Evolutionary conservation across 352 stramenopile species (phyloP), one percentile per base, ranked within the genome.

Genomic region (Phytophthora sansomeana): DNA sequence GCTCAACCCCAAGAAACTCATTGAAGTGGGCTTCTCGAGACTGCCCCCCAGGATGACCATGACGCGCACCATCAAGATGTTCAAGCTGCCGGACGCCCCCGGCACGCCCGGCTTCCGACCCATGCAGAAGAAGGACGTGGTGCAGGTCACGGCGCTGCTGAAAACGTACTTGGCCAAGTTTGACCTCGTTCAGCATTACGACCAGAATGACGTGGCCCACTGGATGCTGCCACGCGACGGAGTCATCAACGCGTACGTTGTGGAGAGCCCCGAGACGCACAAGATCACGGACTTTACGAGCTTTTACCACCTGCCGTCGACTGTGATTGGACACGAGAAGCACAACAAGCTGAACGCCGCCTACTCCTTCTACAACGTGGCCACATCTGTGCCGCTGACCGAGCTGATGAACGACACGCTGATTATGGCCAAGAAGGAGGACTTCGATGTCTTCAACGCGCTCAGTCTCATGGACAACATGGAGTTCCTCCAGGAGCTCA

Each of bases 321-420:
- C 96, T 0, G 91, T 99, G 56, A 93, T 99, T 44, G 90, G 93
- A 46, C 87, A 99, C 76, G 67, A 87, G 29, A 98, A 98, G 78
- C 91, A 99, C 81, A 85, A 90, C 35, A 97, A 88, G 42, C 86
- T 99, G n/a, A 90, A 93, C 73, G 98, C 98, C 1, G 97, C 95
- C n/a, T 99, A 99, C 79, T 98, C 92, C 54, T 99, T 98, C 68
- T 99, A 99, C 85, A 99, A 99, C 65, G 81, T 92, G 48, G 85
- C 83, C 29, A 93, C 74, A 14, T 86, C 73, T 19, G 75, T 85
- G 54, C 48, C 73, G 24, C 71, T 89, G 14, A 65, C 65, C 32
- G 24, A 87, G 16, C 67, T 89, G 30, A 89, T 89, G 73, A 60
- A 79, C 44, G 75, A 85, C 61, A 69, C 75, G 36, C 75, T 92